Evolutionary conservation across 129 eudicot species (phyloP).

Genomic region (Tagetes erecta): DNA sequence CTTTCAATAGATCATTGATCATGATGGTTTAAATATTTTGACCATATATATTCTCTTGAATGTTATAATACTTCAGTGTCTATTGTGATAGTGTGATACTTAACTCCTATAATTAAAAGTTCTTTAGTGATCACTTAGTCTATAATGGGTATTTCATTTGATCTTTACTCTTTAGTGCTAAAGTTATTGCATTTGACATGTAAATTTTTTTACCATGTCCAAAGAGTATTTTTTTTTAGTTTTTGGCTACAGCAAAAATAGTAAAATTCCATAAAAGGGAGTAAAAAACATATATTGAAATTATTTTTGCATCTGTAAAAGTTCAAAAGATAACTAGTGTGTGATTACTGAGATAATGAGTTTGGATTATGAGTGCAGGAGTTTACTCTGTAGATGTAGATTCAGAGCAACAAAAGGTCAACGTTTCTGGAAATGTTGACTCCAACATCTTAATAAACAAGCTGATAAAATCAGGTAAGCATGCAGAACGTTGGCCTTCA

Average conservation of each 20-base stretch:
- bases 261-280: neutral
- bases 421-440: slow-evolving; percentile 68
- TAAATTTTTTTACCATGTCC: neutral
- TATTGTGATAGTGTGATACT: neutral
- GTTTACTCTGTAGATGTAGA: slow-evolving; percentile 65
- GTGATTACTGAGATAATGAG: slow-evolving; percentile 12
- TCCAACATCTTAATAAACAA: slow-evolving; percentile 54
- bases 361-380: slow-evolving; percentile 47
- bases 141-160: neutral
- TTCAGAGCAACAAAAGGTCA: slow-evolving; percentile 60
- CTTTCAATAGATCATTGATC: slow-evolving; percentile 1
- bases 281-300: neutral
- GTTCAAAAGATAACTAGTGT: neutral
- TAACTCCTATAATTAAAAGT: neutral
- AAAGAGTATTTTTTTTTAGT: neutral
- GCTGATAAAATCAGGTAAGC: slow-evolving; percentile 65
- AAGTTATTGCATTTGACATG: neutral
- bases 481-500: slow-evolving; percentile 63
- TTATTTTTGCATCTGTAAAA: neutral
- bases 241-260: slow-evolving; percentile 2
- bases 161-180: neutral
- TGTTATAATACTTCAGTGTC: neutral
- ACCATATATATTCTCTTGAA: neutral
- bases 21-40: neutral
- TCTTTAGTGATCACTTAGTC: neutral